Conservation (phyloP, 257 asterid species). For the Solanum chmielewskii region DNA sequence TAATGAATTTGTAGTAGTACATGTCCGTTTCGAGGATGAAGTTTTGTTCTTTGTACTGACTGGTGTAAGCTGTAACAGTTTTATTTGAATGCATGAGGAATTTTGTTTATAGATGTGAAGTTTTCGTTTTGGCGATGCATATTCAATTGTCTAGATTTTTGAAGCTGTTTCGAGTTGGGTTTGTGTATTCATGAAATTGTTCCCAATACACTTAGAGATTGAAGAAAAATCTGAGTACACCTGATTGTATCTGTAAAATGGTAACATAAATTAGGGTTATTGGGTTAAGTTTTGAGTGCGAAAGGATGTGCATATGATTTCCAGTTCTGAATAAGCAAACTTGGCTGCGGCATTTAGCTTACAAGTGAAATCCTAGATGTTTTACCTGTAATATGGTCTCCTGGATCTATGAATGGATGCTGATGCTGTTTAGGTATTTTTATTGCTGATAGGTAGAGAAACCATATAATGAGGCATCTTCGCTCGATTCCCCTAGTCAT, state of each 20-base stretch:
- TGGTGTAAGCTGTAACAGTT: neutral
- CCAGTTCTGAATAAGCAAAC: neutral
- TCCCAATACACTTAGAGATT: neutral
- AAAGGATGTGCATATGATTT: neutral
- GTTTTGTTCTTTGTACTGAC: neutral
- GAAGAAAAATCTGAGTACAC: neutral
- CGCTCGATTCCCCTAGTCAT: neutral
- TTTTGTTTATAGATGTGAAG: neutral
- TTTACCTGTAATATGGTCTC: neutral
- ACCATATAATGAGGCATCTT: neutral
- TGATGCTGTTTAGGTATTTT: neutral
- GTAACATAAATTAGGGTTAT: neutral
- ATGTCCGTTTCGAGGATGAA: neutral
- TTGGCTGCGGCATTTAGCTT: neutral
- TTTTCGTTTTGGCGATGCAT: neutral
- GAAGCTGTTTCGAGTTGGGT: neutral
- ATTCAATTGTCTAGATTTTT: neutral
- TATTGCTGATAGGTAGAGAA: neutral
- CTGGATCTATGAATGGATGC: neutral
- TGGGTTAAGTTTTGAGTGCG: neutral
- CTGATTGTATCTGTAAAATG: neutral
- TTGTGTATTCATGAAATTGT: neutral
- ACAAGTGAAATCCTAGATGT: neutral
- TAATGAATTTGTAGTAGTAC: neutral
- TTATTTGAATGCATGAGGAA: neutral